Base-by-base conservation (phyloP, 2,329 filamentous ascomycete species). In the Colletotrichum sp. region DNA sequence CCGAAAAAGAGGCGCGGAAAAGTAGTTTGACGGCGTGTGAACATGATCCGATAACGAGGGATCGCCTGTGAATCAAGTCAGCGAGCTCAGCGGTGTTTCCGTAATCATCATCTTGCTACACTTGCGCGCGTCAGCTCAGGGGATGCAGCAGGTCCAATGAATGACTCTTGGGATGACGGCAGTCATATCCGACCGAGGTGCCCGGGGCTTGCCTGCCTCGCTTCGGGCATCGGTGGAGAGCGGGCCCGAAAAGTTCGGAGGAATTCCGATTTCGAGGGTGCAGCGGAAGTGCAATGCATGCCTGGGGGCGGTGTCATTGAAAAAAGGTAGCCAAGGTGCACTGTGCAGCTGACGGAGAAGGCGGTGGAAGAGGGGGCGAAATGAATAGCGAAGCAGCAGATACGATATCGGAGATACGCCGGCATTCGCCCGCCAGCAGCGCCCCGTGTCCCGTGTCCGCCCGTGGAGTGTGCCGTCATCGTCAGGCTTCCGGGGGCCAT, bases 351-450 rank as follows among this genome's bases (percentile, higher is more conserved):
- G 24, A 59, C 34, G 71, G 26, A n/a, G 64, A 55, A 30, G 30
- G 60, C 22, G 7, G 32, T n/a, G 57, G 28, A 18, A 76, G 65
- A 72, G 32, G 72, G 52, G 68, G 62, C 68, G 57, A 34, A n/a
- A 59, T 32, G 26, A 39, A 67, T 30, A 22, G 32, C 44, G n/a
- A 59, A 30, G 28, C 30, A 60, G 10, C 28, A 71, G 77, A 76
- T 72, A 76, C 76, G 73, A 75, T 76, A 76, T 77, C 77, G 77
- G 77, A 78, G 73, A 76, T 77, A 76, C 68, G 34, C 73, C 70
- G 73, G 76, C 34, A 65, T 77, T 69, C 65, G 60, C 22, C 32
- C 52, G 18, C 6, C 34, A 30, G 28, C 34, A n/a, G 26, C 39
- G 63, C 34, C 30, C 72, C 55, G 62, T 72, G 68, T 63, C 39